These are phyloP conservation scores for Globisporangium splendens DNA, from an alignment of 352 stramenopile species.

Conservation along the genomic window DNA sequence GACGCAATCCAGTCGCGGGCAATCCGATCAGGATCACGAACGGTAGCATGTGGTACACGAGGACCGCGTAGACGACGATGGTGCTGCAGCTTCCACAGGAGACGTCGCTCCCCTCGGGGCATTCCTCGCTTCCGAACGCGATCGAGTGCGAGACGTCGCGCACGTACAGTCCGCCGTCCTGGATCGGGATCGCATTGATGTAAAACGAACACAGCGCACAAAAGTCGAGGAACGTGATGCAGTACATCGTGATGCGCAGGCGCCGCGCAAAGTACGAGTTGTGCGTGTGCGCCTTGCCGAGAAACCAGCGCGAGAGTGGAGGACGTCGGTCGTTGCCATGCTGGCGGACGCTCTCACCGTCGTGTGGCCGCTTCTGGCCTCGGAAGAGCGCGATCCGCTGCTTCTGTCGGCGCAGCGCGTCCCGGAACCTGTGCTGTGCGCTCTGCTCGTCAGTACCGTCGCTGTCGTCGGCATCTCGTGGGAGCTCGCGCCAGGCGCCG, in stretches of 20 bases:
- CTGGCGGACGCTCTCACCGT: too few relatives aligned
- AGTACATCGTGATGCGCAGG: slow-evolving; percentile 42
- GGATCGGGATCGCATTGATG: slow-evolving; percentile 20
- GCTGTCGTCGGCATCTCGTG: background rate
- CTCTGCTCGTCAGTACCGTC: background rate
- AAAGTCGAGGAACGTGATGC: slow-evolving; percentile 36
- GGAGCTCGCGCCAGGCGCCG: slow-evolving; percentile 1
- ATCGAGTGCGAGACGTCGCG: slow-evolving; percentile 31
- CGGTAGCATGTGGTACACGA: slow-evolving; percentile 66
- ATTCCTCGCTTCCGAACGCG: slow-evolving; percentile 37
- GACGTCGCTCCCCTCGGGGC: slow-evolving; percentile 16
- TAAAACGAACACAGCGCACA: slow-evolving; percentile 50
- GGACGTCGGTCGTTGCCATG: slow-evolving; percentile 33
- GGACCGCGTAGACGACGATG: slow-evolving; percentile 55
- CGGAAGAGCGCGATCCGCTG: background rate
- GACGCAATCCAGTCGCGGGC: slow-evolving; percentile 48
- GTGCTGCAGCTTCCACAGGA: slow-evolving; percentile 55
- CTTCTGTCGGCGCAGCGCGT: background rate
- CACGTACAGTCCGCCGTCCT: slow-evolving; percentile 51
- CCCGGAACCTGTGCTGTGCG: too few relatives aligned
- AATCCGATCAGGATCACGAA: slow-evolving; percentile 62
- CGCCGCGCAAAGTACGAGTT: slow-evolving; percentile 85
- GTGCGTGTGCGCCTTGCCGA: slow-evolving; percentile 43
- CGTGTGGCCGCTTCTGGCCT: background rate
- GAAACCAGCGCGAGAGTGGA: slow-evolving; percentile 14